These are phyloP conservation scores for Amanita inopinata DNA, from an alignment of 768 basidiomycete species.

Conservation along the genomic window DNA sequence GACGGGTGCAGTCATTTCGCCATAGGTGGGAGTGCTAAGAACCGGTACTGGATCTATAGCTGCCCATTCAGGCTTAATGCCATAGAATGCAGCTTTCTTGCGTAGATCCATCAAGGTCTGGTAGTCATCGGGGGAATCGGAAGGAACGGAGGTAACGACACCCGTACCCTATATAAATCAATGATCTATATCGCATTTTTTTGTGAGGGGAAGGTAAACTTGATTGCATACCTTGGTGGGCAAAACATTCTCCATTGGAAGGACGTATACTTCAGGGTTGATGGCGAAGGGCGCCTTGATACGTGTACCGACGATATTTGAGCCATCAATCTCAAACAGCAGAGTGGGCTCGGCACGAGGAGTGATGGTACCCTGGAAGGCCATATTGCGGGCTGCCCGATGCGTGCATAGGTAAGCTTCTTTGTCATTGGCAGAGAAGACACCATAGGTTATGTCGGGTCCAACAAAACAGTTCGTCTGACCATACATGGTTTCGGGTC, in stretches of 20 bases:
- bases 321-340: constrained; percentile 70
- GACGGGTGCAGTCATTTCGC: constrained; percentile 78
- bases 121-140: constrained; percentile 97
- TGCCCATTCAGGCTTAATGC: constrained; percentile 85
- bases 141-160: constrained; percentile 95
- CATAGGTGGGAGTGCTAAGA: constrained; percentile 83
- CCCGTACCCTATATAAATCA: constrained; percentile 69
- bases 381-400: constrained; percentile 95
- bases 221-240: constrained; percentile 65
- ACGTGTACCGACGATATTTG: constrained; percentile 76
- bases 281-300: constrained; percentile 82
- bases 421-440: constrained; percentile 80
- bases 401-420: constrained; percentile 86
- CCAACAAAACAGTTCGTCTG: constrained; percentile 98
- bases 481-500: constrained; percentile 98
- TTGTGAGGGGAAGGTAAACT: neutral
- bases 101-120: constrained; percentile 82
- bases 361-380: constrained; percentile 81
- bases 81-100: constrained; percentile 96
- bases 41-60: constrained; percentile 81
- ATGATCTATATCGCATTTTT: neutral
- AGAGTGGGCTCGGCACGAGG: constrained; percentile 64
- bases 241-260: constrained; percentile 98
- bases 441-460: constrained; percentile 80
- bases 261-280: constrained; percentile 81